Base-by-base conservation (phyloP, 306 rosid genomes). In the Pueraria montana region DNA sequence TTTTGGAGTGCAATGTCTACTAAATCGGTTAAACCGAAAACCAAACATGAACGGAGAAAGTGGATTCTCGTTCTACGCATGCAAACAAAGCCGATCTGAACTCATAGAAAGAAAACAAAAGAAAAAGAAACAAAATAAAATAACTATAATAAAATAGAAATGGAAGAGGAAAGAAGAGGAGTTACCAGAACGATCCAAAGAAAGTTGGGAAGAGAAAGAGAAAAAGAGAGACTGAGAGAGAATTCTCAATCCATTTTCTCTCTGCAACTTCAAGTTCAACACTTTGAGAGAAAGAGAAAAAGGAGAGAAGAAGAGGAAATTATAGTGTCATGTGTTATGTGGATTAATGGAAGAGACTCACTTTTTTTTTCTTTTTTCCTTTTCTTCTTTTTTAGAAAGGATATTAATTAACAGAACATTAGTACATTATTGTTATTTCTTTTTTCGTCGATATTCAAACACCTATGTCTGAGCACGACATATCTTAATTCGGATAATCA, bases 221-320 rank as follows among this genome's bases (percentile, higher is more conserved):
- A 59, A 48, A 80, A 16, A 80, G 26, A 81, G 45, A 55, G 13
- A 58, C 1, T 11, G 40, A 53, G 42, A 58, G 64, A 79, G 14
- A 73, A 18, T 67, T 80, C 40, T 74, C 82, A 49, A 76, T 76
- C 79, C 85, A 85, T 76, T 62, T 58, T 76, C 59, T 80, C 75
- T 67, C 77, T 76, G 24, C 69, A 43, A 45, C 17, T n/a, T 49
- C 16, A 76, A 69, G 70, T n/a, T 49, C 16, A 76, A 69, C 70
- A 61, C 78, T 66, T 70, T 0, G 17, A 61, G 62, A 85, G 71
- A 52, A 32, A 82, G 68, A 4, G 38, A 48, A 26, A 38, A 1
- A 6, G 13, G 11, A 14, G 26, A 24, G 55, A 20, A 27, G 68
- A 46, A 16, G 67, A 17, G 6, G 32, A 17, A 75, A 36, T 17